Conservation (phyloP, 225 moss, liverwort and hornwort species). For the Pleurozium schreberi region DNA sequence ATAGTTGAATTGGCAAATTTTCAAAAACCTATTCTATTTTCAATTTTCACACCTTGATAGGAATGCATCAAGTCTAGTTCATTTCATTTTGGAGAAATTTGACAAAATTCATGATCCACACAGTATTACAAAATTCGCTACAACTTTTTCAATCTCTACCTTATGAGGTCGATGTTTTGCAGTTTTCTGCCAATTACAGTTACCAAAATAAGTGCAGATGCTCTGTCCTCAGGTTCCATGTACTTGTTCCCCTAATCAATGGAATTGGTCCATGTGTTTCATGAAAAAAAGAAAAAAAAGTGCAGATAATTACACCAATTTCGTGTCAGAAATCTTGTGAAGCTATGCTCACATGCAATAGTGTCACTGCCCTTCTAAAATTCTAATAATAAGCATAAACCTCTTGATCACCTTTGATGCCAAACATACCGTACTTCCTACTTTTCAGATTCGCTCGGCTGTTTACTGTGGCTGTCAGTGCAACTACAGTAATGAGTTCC, state of each 20-base stretch:
- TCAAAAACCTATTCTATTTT: no score
- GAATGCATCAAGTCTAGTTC: not conserved
- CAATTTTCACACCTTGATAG: no score
- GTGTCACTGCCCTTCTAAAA: not conserved
- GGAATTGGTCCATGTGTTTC: no score
- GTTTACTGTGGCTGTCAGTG: not conserved
- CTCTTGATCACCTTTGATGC: not conserved
- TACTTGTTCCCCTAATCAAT: no score
- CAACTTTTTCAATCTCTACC: not conserved
- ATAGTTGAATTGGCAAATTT: no score
- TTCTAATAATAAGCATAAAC: not conserved
- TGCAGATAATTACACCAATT: not conserved
- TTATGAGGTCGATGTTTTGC: no score
- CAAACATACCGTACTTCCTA: not conserved
- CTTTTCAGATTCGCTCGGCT: not conserved
- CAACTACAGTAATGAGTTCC: not conserved
- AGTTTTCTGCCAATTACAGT: not conserved
- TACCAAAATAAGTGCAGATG: not conserved
- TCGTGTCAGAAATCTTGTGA: not conserved
- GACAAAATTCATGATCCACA: not conserved
- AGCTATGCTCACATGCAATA: no score
- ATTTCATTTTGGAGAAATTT: not conserved
- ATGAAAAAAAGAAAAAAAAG: no score
- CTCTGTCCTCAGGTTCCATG: no score
- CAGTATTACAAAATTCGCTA: not conserved